phyloP scores from a whole-genome alignment of 331 rosid species.

The Malus hybrid region DNA sequence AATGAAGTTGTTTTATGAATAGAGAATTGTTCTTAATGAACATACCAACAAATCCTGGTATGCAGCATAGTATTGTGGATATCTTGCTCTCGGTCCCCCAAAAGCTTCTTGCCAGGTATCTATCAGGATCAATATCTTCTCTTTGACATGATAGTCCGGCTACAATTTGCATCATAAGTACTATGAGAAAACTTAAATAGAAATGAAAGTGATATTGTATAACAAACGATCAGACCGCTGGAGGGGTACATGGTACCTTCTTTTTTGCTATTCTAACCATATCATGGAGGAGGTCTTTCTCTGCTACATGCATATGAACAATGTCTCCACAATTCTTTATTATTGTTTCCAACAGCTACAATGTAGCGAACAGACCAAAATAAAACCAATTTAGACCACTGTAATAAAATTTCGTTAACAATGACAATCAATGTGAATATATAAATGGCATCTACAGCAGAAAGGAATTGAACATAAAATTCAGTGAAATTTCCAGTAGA shows the following conservation, averaged over 20 bases:
- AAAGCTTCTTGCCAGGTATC: conserved; percentile 99
- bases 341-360: conserved; percentile 88
- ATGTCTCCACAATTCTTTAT: conserved; percentile 95
- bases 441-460: neutral
- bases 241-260: conserved; percentile 45
- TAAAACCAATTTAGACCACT: conserved; percentile 37
- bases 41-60: conserved; percentile 91
- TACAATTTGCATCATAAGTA: conserved; percentile 41
- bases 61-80: conserved; percentile 89
- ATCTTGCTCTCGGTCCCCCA: conserved; percentile 96
- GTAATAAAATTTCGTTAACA: conserved; percentile 20
- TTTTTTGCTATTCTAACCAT: conserved; percentile 88
- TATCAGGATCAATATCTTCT: conserved; percentile 78
- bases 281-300: conserved; percentile 86
- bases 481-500: neutral
- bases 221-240: neutral
- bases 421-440: conserved; percentile 8
- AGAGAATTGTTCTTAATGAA: conserved; percentile 1
- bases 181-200: conserved; percentile 19
- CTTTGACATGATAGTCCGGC: conserved; percentile 84
- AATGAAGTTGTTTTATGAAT: neutral
- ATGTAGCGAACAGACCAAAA: conserved; percentile 34
- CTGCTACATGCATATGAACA: conserved; percentile 98
- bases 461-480: neutral
- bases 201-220: neutral